Conservation (phyloP, 306 rosid species). For the barrel medic (Medicago truncatula) region MtrunA17r5.0-ANR NC_053047.1:269501-270000, state of each 20-base stretch:
- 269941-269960: neutral
- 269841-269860: constrained; percentile 26
- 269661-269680: constrained; percentile 25
- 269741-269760: constrained; percentile 75
- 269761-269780: constrained; percentile 82
- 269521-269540: constrained; percentile 27
- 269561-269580: constrained; percentile 17
- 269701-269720: constrained; percentile 98
- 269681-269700: constrained; percentile 49
- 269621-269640: constrained; percentile 27
- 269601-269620: constrained; percentile 8
- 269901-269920: constrained; percentile 4
- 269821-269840: constrained; percentile 40
- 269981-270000: constrained; percentile 21
- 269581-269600: neutral
- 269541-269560: constrained; percentile 1
- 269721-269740: constrained; percentile 99
- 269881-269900: constrained; percentile 28
- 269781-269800: constrained; percentile 99
- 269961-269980: constrained; percentile 19
- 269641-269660: constrained; percentile 28
- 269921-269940: constrained; percentile 8
- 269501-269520: constrained; percentile 4
- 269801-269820: constrained; percentile 90
- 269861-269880: constrained; percentile 17